Evolutionary conservation across 2,329 filamentous ascomycete species (phyloP).

Genomic region (Trichoderma lentiforme): DNA sequence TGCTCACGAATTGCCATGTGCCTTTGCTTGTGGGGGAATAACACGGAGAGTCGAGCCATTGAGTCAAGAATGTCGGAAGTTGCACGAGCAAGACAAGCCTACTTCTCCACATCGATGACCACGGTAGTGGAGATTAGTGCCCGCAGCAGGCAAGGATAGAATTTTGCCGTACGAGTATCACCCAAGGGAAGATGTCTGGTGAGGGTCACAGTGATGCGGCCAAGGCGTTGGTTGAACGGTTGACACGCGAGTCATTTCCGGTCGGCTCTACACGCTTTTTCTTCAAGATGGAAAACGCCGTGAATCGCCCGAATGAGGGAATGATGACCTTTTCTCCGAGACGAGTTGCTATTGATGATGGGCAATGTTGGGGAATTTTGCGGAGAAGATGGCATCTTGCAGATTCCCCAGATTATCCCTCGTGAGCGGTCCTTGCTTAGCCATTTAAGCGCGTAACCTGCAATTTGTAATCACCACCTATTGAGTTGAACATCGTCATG

Average conservation of each 20-base stretch:
- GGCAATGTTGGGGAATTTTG: neutral
- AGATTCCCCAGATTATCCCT: neutral
- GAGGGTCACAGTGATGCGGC: slow-evolving; percentile 15
- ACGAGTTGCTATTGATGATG: neutral
- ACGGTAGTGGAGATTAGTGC: slow-evolving; percentile 3
- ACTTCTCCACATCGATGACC: slow-evolving; percentile 2
- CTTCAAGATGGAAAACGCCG: neutral
- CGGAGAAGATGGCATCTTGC: neutral
- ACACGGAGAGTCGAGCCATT: neutral
- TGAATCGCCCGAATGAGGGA: neutral
- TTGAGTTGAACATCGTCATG: neutral
- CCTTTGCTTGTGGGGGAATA: slow-evolving; percentile 4
- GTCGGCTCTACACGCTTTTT: slow-evolving; percentile 25
- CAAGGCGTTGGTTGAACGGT: neutral
- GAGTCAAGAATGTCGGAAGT: slow-evolving; percentile 1
- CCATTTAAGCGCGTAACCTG: neutral
- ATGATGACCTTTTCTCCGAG: neutral
- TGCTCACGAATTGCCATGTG: neutral
- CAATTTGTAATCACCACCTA: neutral
- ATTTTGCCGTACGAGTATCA: neutral
- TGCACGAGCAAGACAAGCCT: neutral
- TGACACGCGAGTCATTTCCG: neutral
- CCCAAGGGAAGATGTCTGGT: neutral
- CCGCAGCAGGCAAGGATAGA: neutral
- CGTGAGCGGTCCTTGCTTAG: neutral